Conservation (phyloP, 2,329 filamentous ascomycete genomes). For the Claviceps capensis region DNA sequence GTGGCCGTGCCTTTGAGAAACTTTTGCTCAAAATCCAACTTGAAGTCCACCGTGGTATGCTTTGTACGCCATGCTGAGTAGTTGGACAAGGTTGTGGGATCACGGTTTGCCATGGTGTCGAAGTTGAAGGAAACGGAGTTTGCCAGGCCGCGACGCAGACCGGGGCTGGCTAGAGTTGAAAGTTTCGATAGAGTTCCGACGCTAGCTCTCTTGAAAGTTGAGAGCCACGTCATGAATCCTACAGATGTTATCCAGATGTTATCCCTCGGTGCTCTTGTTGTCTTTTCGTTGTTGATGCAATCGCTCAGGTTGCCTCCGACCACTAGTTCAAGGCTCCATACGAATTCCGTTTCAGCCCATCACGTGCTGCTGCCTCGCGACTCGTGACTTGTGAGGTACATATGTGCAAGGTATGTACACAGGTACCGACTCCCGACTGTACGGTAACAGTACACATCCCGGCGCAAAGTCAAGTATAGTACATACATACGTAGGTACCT, state of each 20-base stretch:
- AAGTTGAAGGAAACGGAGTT: slow-evolving; percentile 10
- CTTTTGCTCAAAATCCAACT: slow-evolving; percentile 72
- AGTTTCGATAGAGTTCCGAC: background rate
- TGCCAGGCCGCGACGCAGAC: slow-evolving; percentile 12
- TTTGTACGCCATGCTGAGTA: slow-evolving; percentile 77
- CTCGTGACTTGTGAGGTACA: too few relatives aligned
- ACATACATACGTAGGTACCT: too few relatives aligned
- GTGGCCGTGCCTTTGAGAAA: slow-evolving; percentile 63
- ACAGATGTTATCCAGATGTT: background rate
- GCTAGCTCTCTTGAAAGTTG: slow-evolving; percentile 8
- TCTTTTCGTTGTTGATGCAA: background rate
- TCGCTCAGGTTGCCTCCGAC: too few relatives aligned
- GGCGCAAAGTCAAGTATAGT: too few relatives aligned
- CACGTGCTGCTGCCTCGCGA: background rate
- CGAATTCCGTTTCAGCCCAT: background rate
- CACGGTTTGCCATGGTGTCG: slow-evolving; percentile 33
- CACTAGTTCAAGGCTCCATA: too few relatives aligned
- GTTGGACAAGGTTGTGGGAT: slow-evolving; percentile 86
- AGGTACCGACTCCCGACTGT: too few relatives aligned
- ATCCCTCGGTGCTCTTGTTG: background rate
- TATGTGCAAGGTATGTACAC: too few relatives aligned
- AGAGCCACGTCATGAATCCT: slow-evolving; percentile 11
- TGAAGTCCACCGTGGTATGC: slow-evolving; percentile 70
- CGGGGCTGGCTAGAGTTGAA: background rate
- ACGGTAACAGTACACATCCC: too few relatives aligned